A percentile compares a stretch with the other conserved stretches of the same genome.
Evolutionary conservation across 257 asterid genomes (phyloP).

Genomic region (Solanum chaucha): DNA sequence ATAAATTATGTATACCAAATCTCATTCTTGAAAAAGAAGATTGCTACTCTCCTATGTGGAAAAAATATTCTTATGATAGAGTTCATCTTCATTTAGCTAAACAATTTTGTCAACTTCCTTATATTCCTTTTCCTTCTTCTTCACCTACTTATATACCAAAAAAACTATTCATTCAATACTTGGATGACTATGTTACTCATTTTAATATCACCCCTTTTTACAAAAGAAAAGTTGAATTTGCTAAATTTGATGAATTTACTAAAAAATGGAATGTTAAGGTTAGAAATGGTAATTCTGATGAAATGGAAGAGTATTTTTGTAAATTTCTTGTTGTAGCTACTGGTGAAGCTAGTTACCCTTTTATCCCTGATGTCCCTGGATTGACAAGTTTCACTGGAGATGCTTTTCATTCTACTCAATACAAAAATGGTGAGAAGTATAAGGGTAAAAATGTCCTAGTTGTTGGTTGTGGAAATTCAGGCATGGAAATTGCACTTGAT

Average conservation of each 20-base stretch:
- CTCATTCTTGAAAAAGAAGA: conserved; percentile 60
- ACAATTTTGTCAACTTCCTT: too few relatives aligned
- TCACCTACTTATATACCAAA: conserved; percentile 37
- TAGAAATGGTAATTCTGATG: conserved; percentile 12
- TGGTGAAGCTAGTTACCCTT: conserved; percentile 52
- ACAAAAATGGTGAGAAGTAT: too few relatives aligned
- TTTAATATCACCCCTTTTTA: conserved; percentile 33
- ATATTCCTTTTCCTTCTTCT: background rate
- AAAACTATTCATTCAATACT: conserved; percentile 25
- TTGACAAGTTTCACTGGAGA: too few relatives aligned
- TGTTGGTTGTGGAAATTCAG: too few relatives aligned
- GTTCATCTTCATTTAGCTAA: background rate
- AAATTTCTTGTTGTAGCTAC: conserved; percentile 69
- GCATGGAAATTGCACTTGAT: too few relatives aligned
- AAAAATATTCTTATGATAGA: conserved; percentile 60
- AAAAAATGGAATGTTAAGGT: conserved; percentile 41
- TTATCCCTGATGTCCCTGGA: too few relatives aligned
- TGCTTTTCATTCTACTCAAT: too few relatives aligned
- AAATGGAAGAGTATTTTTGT: conserved; percentile 29
- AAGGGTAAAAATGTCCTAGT: too few relatives aligned
- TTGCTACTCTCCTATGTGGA: conserved; percentile 59
- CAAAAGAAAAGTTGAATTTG: conserved; percentile 34
- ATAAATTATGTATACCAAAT: conserved; percentile 30
- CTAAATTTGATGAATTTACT: conserved; percentile 9
- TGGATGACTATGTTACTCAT: conserved; percentile 45